phyloP scores from a whole-genome alignment of 1,284 basidiomycete genomes.

The Pseudozyma sp. region DNA sequence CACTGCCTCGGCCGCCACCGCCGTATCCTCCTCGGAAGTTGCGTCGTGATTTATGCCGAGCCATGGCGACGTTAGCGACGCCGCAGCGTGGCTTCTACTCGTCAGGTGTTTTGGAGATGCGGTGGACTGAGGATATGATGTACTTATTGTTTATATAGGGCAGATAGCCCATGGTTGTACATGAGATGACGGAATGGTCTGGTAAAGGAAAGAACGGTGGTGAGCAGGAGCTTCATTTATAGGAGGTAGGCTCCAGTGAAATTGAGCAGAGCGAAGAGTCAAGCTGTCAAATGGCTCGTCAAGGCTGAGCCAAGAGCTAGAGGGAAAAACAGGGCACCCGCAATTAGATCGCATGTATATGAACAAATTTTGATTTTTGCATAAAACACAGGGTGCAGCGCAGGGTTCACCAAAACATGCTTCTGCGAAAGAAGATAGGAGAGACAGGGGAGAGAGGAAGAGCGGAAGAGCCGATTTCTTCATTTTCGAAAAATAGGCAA shows the following conservation, averaged over 20 bases:
- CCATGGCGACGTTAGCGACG: conserved; percentile 16
- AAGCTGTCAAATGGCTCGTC: neutral
- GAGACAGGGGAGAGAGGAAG: too few relatives aligned
- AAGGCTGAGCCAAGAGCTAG: neutral
- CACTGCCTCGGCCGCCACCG: too few relatives aligned
- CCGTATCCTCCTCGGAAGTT: neutral
- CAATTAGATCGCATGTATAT: too few relatives aligned
- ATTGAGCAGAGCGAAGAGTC: neutral
- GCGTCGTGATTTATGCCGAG: conserved; percentile 1
- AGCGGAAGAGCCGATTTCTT: too few relatives aligned
- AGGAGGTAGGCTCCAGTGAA: neutral
- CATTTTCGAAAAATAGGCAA: too few relatives aligned
- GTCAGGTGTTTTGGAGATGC: neutral
- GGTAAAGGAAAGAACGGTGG: too few relatives aligned
- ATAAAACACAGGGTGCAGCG: neutral
- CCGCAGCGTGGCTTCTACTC: neutral
- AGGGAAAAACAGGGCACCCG: too few relatives aligned
- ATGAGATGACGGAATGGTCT: too few relatives aligned
- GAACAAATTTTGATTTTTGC: too few relatives aligned
- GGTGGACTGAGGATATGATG: neutral
- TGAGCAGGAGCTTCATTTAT: neutral
- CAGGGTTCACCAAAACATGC: neutral
- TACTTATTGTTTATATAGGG: too few relatives aligned
- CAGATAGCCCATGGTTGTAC: too few relatives aligned
- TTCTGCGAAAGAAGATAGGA: too few relatives aligned